Evolutionary conservation across 1,284 basidiomycete genomes (phyloP).

Genomic region (Sutorius eximius): DNA sequence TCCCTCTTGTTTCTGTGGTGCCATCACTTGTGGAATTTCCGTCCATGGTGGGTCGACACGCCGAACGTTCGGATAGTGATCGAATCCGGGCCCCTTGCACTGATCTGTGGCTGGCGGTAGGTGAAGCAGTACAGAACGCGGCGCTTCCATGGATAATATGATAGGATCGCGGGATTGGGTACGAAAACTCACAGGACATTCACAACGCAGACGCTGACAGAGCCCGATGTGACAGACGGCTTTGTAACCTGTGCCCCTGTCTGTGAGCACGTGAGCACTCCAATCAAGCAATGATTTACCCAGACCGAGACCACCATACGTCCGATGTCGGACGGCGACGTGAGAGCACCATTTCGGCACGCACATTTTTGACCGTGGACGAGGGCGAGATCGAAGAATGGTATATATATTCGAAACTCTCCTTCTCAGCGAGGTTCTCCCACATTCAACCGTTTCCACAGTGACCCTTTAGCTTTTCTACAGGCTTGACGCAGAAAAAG

Average conservation of each 20-base stretch:
- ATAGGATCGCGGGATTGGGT: no score
- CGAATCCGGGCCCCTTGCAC: background rate
- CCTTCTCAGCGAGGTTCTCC: background rate
- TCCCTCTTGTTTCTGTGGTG: background rate
- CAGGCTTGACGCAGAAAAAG: background rate
- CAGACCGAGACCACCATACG: background rate
- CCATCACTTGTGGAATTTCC: background rate
- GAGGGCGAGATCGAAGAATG: background rate
- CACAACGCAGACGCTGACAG: background rate
- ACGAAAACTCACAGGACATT: no score
- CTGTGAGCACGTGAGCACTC: background rate
- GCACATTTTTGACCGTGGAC: background rate
- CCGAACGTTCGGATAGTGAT: background rate
- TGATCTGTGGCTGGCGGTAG: background rate
- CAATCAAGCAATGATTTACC: background rate
- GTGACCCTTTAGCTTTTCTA: background rate
- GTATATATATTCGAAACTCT: background rate
- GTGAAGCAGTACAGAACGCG: background rate
- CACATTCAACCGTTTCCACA: background rate
- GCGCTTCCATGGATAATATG: background rate
- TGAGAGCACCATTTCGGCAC: background rate
- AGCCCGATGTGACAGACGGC: background rate
- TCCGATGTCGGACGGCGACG: background rate
- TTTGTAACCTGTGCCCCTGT: background rate
- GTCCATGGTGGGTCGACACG: background rate